A percentile compares a stretch with the other conserved stretches of the same genome.
Conservation (phyloP, 306 rosid genomes). For the Trifolium dubium region DNA sequence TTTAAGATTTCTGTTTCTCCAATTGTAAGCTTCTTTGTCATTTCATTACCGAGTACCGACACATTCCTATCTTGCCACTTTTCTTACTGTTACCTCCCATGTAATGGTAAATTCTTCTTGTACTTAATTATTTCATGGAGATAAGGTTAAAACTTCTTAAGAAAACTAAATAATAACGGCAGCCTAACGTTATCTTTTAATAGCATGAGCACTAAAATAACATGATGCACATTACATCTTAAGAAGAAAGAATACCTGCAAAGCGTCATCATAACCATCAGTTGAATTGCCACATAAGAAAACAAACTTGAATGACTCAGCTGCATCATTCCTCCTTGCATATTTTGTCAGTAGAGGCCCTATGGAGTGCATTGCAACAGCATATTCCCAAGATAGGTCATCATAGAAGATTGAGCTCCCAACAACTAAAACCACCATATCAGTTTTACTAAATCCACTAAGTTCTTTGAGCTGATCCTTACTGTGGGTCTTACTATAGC, state of each 20-base stretch:
- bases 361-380: slow-evolving; percentile 90
- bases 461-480: slow-evolving; percentile 67
- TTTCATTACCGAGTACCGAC: background rate
- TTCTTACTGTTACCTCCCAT: slow-evolving; percentile 6
- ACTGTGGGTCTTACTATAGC: slow-evolving; percentile 63
- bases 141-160: slow-evolving; percentile 30
- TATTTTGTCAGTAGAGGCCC: slow-evolving; percentile 82
- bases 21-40: slow-evolving; percentile 9
- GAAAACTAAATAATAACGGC: slow-evolving; percentile 15
- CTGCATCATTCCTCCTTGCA: slow-evolving; percentile 72
- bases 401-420: slow-evolving; percentile 82
- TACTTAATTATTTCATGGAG: slow-evolving; percentile 27
- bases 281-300: slow-evolving; percentile 87
- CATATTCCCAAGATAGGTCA: slow-evolving; percentile 85
- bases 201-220: slow-evolving; percentile 28
- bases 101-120: slow-evolving; percentile 5
- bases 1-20: slow-evolving; percentile 26
- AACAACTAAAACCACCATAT: slow-evolving; percentile 77
- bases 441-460: slow-evolving; percentile 64
- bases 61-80: background rate
- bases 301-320: slow-evolving; percentile 75
- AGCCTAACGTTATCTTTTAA: slow-evolving; percentile 24
- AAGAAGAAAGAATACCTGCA: slow-evolving; percentile 66
- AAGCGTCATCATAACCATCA: slow-evolving; percentile 72
- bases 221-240: slow-evolving; percentile 25